A percentile compares a stretch with the other conserved stretches of the same genome.
Conservation (phyloP, 805 yeast species). For the Sporopachydermia quercuum region DNA sequence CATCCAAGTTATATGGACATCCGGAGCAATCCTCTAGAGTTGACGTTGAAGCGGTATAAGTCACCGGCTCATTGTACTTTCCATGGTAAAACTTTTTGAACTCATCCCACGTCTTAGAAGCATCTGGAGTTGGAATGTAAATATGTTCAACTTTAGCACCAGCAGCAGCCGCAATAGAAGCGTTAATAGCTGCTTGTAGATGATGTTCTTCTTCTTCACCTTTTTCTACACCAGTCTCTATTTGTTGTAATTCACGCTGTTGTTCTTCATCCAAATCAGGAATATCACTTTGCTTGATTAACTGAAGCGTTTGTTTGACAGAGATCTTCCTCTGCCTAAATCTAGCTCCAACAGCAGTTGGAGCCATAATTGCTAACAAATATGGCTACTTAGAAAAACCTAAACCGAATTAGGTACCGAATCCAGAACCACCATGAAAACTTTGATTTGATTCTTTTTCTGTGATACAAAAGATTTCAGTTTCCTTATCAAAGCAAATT, state of each 20-base stretch:
- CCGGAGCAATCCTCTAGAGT: constrained; percentile 94
- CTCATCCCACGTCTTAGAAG: constrained; percentile 69
- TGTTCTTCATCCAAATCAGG: constrained; percentile 68
- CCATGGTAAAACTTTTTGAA: constrained; percentile 59
- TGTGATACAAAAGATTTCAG: too few relatives aligned
- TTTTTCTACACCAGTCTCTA: constrained; percentile 96
- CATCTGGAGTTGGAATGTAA: constrained; percentile 95
- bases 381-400: too few relatives aligned
- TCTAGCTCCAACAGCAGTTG: constrained; percentile 30
- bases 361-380: too few relatives aligned
- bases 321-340: constrained; percentile 92
- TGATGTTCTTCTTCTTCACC: constrained; percentile 96
- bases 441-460: too few relatives aligned
- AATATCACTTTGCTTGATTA: constrained; percentile 62
- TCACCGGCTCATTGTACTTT: constrained; percentile 52
- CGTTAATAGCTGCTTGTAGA: constrained; percentile 79
- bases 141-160: constrained; percentile 37
- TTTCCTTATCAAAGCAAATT: too few relatives aligned
- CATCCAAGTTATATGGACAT: constrained; percentile 80
- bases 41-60: constrained; percentile 79
- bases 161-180: constrained; percentile 46
- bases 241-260: constrained; percentile 75
- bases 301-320: constrained; percentile 73
- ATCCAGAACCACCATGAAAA: too few relatives aligned
- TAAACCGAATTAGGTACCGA: too few relatives aligned